Percentiles rank a stretch among this genome's conserved stretches.
phyloP scores from a whole-genome alignment of 208 protist species.

The Acanthamoeba culbertsoni region DNA sequence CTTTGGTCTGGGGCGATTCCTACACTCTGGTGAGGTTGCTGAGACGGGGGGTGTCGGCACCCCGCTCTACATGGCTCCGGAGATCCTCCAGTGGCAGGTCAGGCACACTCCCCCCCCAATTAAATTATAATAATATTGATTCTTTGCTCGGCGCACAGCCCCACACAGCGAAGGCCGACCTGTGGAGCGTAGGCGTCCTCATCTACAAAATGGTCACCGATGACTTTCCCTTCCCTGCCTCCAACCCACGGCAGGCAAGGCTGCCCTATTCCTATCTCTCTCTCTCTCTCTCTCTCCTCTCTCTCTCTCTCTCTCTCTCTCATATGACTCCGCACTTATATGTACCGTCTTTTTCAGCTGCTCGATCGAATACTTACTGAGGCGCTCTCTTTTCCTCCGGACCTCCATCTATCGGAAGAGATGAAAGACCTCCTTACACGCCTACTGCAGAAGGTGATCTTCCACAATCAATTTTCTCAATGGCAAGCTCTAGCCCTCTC shows the following conservation, averaged over 20 bases:
- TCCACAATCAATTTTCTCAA: neutral
- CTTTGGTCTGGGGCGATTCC: constrained; percentile 12
- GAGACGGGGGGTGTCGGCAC: neutral
- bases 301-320: neutral
- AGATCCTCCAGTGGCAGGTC: neutral
- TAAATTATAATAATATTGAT: neutral
- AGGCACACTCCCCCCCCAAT: neutral
- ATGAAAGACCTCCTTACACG: constrained; percentile 9
- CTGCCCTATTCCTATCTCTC: neutral
- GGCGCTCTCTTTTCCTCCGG: neutral
- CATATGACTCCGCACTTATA: neutral
- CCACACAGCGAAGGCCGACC: neutral
- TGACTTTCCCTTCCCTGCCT: neutral
- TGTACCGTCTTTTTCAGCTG: neutral
- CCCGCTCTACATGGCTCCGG: constrained; percentile 18
- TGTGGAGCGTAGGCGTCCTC: neutral
- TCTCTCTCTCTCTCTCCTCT: neutral
- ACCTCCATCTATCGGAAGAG: neutral
- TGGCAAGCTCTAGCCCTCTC: neutral
- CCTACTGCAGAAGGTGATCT: neutral
- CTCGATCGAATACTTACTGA: neutral
- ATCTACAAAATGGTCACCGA: neutral
- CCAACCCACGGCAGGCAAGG: neutral
- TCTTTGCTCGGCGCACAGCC: neutral
- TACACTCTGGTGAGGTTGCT: neutral